Base-by-base conservation (phyloP, 768 basidiomycete genomes). In the Naganishia kalamii region DNA sequence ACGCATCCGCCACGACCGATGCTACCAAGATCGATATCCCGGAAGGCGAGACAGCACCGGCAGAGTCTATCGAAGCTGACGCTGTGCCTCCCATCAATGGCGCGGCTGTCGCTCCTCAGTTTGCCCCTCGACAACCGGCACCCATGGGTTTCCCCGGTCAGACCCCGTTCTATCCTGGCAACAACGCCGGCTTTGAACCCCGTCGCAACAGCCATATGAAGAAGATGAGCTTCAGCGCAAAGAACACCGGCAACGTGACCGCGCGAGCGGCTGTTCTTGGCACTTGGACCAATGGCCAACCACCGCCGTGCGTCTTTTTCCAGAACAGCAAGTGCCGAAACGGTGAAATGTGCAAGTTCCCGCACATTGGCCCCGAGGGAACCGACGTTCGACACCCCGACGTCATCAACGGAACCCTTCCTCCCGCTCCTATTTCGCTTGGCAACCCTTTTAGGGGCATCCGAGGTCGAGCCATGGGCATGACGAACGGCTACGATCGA, bases 271-370 rank as follows among this genome's bases (percentile, higher is more conserved):
- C 70, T 13, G 51, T 69, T 19, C 63, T 75, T 7, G 74, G 73
- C 15, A 64, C 63, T 11, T 77, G 76, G 72, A 75, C 72, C 51
- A 74, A 75, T 50, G 73, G 74, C 17, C 64, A 70, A 30, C 77
- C 75, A 2, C 76, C 76, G 41, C 68, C 75, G 11, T 76, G 74
- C 52, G 70, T 71, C 21, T 78, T 76, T 68, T 75, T 73, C 72
- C 57, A 30, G n/a, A 71, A 74, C 57, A 72, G 63, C 43, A 78
- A 76, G 61, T 78, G 77, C 57, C 71, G 73, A 57, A 78, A 73
- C 62, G 74, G 73, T 13, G 75, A 78, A 23, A 73, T 74, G 69
- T 79, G 78, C 68, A 76, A 77, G 44, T 79, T 79, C 70, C 77
- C 78, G 50, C 78, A 79, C 62, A 63, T 79, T 29, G 71, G 72